Base-by-base conservation (phyloP, 306 rosid species). In the Trifolium repens region DNA sequence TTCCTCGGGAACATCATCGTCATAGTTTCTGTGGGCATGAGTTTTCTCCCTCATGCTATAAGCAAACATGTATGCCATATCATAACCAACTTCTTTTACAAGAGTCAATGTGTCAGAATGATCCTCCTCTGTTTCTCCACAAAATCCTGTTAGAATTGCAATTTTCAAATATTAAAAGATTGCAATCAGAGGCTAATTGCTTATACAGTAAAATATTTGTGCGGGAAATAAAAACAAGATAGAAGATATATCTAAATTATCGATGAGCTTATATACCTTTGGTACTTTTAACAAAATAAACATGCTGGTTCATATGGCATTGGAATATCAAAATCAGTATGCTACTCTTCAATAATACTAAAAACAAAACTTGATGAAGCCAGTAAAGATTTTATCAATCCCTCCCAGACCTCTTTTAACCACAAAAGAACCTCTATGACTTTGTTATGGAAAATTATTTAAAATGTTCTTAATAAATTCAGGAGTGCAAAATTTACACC, bases 1-100 rank as follows among this genome's bases (percentile, higher is more conserved):
- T 81, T 90, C 83, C 73, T 94, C 97, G 1, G 96, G 96, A 83
- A 94, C 93, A 71, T 94, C 96, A 63, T 94, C 96, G 4, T 32
- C 81, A 61, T 94, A 94, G 70, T 89, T 94, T 79, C 99, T 85
- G 84, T 92, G 91, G 74, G 97, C 99, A 73, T 92, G 99, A 32
- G 99, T 94, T 84, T 92, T 94, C 79, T 92, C 99, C 82, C 97
- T 94, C 99, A 92, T 94, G 89, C 99, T 94, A 77, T 94, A 92
- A 19, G 99, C 97, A 85, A 94, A 94, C 97, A 92, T 89, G 90
- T 81, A 94, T 62, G 97, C 97, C 99, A 94, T 92, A 75, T 94
- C 99, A 67, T 87, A 94, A 72, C 87, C 89, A 74, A 94, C 96
- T 53, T 88, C 86, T 57, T 83, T 92, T 55, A 94, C 55, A 0